Evolutionary conservation across 225 moss, liverwort and hornwort species (phyloP), one percentile per base, ranked within the genome.

Genomic region (Sphagnum tenellum): DNA sequence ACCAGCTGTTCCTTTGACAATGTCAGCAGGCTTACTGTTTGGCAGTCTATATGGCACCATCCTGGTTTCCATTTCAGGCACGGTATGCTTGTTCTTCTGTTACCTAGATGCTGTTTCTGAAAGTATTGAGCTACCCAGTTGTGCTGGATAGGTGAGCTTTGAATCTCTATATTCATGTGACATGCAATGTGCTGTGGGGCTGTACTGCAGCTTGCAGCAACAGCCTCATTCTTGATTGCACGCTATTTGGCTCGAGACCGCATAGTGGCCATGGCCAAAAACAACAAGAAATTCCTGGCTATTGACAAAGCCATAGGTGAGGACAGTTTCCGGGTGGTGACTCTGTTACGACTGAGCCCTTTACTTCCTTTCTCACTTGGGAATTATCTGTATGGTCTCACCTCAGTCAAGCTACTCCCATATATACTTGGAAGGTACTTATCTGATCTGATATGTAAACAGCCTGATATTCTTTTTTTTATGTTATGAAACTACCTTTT

Each of bases 261-360:
- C 1, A 72, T 96, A n/a, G 53, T 90, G 72, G 81, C 77, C 12
- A 13, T 84, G 56, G 79, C 86, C 11, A 71, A 82, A 69, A 81
- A 79, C 46, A 92, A 96, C 59, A 78, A 85, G 69, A 96, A 92
- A 77, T 96, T 92, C 64, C 12, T 90, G 69, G 96, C 96, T 4
- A 92, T 96, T 56, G 96, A 96, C 55, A 92, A 90, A 70, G 96
- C 96, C 51, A 92, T 96, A 70, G 96, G 96, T 48, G 88, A 78
- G 48, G 96, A 96, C 70, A 88, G 96, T 45, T 92, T 96, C 70
- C 84, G 92, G 50, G 87, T 96, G 49, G 96, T 96, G 61, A 91
- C 96, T 49, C 73, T 96, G 54, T 72, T 96, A 69, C 88, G 96
- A 56, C 88, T 96, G 45, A 92, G 92, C 66, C 96, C 96, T 12